Conservation (phyloP, 2,329 filamentous ascomycete species). For the Alternaria rosae region DNA sequence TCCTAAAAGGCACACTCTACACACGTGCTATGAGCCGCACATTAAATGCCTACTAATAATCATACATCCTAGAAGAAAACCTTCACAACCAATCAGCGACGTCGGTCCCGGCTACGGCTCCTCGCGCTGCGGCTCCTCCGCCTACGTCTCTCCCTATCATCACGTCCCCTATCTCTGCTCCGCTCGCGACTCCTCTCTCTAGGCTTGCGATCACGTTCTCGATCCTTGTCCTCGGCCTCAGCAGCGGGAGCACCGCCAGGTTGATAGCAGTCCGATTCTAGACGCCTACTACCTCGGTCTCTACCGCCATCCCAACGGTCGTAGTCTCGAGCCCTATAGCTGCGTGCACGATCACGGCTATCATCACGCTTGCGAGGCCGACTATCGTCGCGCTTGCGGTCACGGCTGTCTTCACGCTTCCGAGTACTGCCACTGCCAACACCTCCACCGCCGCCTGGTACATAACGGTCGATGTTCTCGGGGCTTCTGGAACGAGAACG, state of each 20-base stretch:
- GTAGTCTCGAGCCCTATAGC: slow-evolving; percentile 54
- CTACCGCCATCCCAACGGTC: slow-evolving; percentile 45
- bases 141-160: slow-evolving; percentile 26
- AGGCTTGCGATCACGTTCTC: slow-evolving; percentile 36
- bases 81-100: slow-evolving; percentile 14
- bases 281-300: slow-evolving; percentile 29
- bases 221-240: slow-evolving; percentile 24
- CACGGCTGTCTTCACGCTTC: slow-evolving; percentile 25
- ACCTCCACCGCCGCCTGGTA: slow-evolving; percentile 36
- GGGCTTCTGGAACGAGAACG: slow-evolving; percentile 42
- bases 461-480: slow-evolving; percentile 49
- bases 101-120: slow-evolving; percentile 27
- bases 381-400: slow-evolving; percentile 35
- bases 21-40: no score
- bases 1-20: neutral
- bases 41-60: slow-evolving; percentile 3
- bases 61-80: slow-evolving; percentile 6
- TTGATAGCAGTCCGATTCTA: slow-evolving; percentile 45
- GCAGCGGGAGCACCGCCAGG: slow-evolving; percentile 22
- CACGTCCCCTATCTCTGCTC: slow-evolving; percentile 16
- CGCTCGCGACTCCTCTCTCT: slow-evolving; percentile 23
- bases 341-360: slow-evolving; percentile 45
- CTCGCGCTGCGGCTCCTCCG: slow-evolving; percentile 26
- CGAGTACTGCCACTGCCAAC: slow-evolving; percentile 32
- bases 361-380: slow-evolving; percentile 36